Base-by-base conservation (phyloP, 768 basidiomycete species). In the Naganishia onofrii region DNA sequence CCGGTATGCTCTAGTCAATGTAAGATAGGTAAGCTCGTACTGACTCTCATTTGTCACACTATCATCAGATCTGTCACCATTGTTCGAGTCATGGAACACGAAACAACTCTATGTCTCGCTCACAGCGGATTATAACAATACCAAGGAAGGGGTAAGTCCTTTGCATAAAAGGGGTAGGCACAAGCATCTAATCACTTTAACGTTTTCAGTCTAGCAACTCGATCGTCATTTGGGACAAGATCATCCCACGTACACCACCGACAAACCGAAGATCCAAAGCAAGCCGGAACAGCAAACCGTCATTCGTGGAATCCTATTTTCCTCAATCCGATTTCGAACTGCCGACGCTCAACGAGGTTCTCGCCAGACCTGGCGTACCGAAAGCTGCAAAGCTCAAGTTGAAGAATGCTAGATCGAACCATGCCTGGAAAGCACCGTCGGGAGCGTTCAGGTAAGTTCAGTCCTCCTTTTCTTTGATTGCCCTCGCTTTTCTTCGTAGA, bases 61-160 rank as follows among this genome's bases (percentile, higher is more conserved):
- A 10, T 29, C 34, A 36, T 12, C 64, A 58, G 70, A 71, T 28
- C 66, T 71, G 15, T 57, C 66, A 26, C 70, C 70, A 23, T 36
- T 71, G 34, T 71, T 71, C 48, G 38, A 57, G 13, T 57, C 54
- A 4, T 71, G 66, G 66, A 71, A 71, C 29, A 71, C 70, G n/a
- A 71, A 71, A 36, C 70, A 71, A 42, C 32, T 71, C 1, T 71
- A 71, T 31, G 70, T 57, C 5, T 51, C 55, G 54, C 26, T 71
- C 4, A 66, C 66, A 23, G 70, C 70, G 12, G 70, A 71, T 32
- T 71, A 66, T 38, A 68, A 71, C 28, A 66, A 66, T n/a, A 67
- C 66, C 29, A 31, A 26, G 5, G 66, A 51, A 26, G 58, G 58
- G 29, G 70, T 71, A 57, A 67, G 70, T 66, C 26, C 9, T 26